These are phyloP conservation scores for Dothidotthia symphoricarpi DNA, from an alignment of 2,329 filamentous ascomycete species.

Conservation along the genomic window DNA sequence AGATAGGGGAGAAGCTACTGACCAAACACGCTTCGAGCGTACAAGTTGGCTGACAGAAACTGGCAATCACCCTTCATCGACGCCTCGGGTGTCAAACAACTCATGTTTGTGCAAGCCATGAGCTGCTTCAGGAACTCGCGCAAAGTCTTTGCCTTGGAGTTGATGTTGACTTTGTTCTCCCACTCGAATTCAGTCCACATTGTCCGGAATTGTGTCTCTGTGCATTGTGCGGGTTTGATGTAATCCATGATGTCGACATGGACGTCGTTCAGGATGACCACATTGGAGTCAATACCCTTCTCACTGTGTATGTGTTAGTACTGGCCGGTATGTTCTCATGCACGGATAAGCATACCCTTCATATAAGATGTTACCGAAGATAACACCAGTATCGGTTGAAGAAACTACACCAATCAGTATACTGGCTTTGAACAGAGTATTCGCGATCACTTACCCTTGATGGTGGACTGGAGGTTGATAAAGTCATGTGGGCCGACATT, in stretches of 20 bases:
- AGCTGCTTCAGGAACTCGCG: constrained; percentile 89
- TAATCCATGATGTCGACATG: constrained; percentile 99
- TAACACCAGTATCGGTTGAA: constrained; percentile 95
- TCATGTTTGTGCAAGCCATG: constrained; percentile 99
- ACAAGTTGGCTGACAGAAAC: constrained; percentile 95
- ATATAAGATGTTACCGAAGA: constrained; percentile 98
- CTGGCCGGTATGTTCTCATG: neutral
- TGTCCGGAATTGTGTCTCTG: constrained; percentile 97
- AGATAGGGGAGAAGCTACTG: constrained; percentile 49
- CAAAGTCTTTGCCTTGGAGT: constrained; percentile 89
- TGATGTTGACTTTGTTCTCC: constrained; percentile 99
- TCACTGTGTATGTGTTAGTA: constrained; percentile 70
- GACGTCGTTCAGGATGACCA: constrained; percentile 96
- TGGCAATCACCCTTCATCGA: constrained; percentile 97
- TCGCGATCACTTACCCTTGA: constrained; percentile 78
- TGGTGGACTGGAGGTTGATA: constrained; percentile 96
- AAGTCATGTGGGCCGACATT: constrained; percentile 95
- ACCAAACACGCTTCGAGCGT: constrained; percentile 97
- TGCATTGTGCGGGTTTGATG: constrained; percentile 94
- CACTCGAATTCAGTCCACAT: constrained; percentile 99
- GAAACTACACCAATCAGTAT: constrained; percentile 59
- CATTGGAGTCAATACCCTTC: constrained; percentile 64
- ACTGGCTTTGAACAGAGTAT: neutral
- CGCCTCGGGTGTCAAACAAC: constrained; percentile 91
- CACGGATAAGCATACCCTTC: constrained; percentile 59